Base-by-base conservation (phyloP, 352 stramenopile genomes). In the Aphanomyces euteiches region DNA sequence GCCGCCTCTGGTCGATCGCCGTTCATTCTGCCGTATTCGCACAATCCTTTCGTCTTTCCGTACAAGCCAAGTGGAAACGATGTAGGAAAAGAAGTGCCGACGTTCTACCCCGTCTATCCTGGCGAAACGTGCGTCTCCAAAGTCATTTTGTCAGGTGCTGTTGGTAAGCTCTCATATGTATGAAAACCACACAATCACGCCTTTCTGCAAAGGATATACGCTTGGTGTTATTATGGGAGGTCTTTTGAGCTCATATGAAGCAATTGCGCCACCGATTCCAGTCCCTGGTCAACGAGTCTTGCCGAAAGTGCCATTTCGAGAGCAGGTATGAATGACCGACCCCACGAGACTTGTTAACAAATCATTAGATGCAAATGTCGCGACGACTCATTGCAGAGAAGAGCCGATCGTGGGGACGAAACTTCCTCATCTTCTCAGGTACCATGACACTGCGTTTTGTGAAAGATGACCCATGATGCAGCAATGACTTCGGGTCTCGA, bases 401-500 rank as follows among this genome's bases (percentile, higher is more conserved):
- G 65, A 91, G 85, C 71, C 75, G 82, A 53, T 94, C 90, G 72
- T 94, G 86, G 86, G 82, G 84, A 58, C 92, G 92, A 73, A 94
- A 94, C 60, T 94, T 94, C 69, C 78, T 94, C 53, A 79, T 94
- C 56, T 92, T 94, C 74, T 94, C 86, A 5, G 79, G 84, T 92
- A 66, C 34, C 70, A 60, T 7, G 15, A 5, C 41, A 8, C 56
- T 5, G 15, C 7, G 4, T 15, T 4, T 57, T 17, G 17, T 47
- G 5, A 36, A 65, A 4, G 50, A 60, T 45, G 50, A 56, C 36
- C 50, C 12, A 28, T 73, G 12, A 3, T 67, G 4, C n/a, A 90
- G 92, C 91, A 39, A 95, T 99, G 73, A 98, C 98, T 73, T 96
- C 92, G 28, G 94, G 93, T 38, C 80, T 96, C 6, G 96, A 99